These are phyloP conservation scores for Pouteria campechiana DNA, from an alignment of 179 eudicot genomes.

Conservation along the genomic window DNA sequence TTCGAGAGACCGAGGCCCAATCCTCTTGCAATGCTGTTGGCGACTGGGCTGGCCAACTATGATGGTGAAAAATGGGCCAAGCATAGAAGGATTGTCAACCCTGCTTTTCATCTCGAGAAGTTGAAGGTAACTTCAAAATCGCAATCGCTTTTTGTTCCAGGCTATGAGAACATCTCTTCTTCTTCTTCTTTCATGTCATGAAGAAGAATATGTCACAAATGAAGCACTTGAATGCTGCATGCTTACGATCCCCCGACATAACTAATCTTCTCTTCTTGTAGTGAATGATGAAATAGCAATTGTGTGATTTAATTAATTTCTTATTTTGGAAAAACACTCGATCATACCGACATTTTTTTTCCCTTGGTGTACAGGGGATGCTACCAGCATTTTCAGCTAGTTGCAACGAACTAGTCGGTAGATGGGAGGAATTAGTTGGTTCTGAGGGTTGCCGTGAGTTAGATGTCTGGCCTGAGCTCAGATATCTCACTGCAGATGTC, in stretches of 20 bases:
- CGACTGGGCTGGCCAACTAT: slow-evolving; percentile 2
- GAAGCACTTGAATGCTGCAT: too few relatives aligned
- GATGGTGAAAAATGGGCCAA: slow-evolving; percentile 17
- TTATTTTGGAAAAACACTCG: too few relatives aligned
- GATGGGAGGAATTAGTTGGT: slow-evolving; percentile 3
- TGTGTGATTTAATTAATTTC: background rate
- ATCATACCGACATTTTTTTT: too few relatives aligned
- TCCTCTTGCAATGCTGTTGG: background rate
- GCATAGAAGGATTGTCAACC: slow-evolving; percentile 11
- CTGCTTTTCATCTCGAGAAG: slow-evolving; percentile 19
- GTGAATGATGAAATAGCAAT: too few relatives aligned
- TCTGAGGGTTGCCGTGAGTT: slow-evolving; percentile 4
- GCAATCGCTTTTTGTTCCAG: too few relatives aligned
- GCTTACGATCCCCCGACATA: too few relatives aligned
- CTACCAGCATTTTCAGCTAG: slow-evolving; percentile 7
- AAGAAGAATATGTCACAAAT: too few relatives aligned
- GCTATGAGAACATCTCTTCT: too few relatives aligned
- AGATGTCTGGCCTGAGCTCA: slow-evolving; percentile 16
- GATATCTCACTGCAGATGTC: slow-evolving; percentile 3
- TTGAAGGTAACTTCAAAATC: too few relatives aligned
- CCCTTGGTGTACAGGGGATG: slow-evolving; percentile 1
- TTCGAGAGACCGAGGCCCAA: background rate
- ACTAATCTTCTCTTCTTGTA: too few relatives aligned
- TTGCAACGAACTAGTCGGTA: slow-evolving; percentile 5
- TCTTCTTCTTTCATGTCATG: too few relatives aligned